A percentile compares a stretch with the other conserved stretches of the same genome.
Evolutionary conservation across 208 protist species (phyloP).

Genomic region (Novymonas esmeraldas): DNA sequence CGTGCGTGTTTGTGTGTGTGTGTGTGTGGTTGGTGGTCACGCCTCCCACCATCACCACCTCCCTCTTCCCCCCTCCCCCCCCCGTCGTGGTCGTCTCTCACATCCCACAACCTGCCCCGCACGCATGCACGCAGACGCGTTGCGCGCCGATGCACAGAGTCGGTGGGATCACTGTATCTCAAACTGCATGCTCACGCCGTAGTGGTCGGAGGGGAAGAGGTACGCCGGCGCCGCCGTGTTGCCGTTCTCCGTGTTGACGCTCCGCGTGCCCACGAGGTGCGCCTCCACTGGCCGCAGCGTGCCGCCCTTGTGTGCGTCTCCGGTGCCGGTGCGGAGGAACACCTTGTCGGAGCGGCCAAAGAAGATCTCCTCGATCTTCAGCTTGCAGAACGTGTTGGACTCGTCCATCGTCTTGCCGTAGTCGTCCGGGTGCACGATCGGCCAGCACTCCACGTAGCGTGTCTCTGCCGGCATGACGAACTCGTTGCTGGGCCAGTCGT

Average conservation of each 20-base stretch:
- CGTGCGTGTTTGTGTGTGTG: too few relatives aligned
- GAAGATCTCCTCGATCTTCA: conserved; percentile 93
- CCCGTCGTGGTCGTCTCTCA: too few relatives aligned
- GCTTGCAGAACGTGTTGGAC: conserved; percentile 90
- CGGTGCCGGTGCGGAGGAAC: conserved; percentile 59
- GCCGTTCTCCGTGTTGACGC: conserved; percentile 84
- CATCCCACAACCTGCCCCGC: too few relatives aligned
- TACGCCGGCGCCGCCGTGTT: conserved; percentile 80
- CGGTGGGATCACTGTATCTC: conserved; percentile 7
- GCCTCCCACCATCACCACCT: too few relatives aligned
- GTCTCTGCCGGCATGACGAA: conserved; percentile 83
- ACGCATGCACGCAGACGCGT: too few relatives aligned
- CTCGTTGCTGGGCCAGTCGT: conserved; percentile 89
- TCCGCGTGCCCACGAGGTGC: conserved; percentile 81
- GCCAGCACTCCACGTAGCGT: conserved; percentile 85
- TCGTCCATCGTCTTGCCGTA: conserved; percentile 92
- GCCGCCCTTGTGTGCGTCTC: not conserved
- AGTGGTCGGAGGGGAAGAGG: conserved; percentile 91
- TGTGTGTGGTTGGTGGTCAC: too few relatives aligned
- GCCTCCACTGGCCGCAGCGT: conserved; percentile 64
- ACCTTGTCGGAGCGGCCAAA: conserved; percentile 91
- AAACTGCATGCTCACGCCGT: conserved; percentile 85
- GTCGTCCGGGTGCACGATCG: conserved; percentile 60
- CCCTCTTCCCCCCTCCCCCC: too few relatives aligned
- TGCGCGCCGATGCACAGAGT: too few relatives aligned